Percentiles rank a stretch among this genome's conserved stretches.
These are phyloP conservation scores for Boletus sp. DNA, from an alignment of 1,284 basidiomycete genomes.

Conservation along the genomic window DNA sequence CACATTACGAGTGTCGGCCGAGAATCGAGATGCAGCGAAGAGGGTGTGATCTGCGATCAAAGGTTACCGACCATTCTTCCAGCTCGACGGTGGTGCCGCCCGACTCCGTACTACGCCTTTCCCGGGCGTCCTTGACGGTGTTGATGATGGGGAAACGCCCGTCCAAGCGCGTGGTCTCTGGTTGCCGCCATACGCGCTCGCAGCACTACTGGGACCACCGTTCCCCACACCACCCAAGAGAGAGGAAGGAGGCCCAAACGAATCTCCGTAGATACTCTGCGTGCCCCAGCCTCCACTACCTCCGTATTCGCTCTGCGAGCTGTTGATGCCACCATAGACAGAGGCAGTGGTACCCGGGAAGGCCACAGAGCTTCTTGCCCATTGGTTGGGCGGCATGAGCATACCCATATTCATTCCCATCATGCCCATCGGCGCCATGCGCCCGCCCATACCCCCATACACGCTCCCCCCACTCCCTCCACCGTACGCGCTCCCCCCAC, in stretches of 20 bases:
- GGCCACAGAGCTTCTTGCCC: conserved; percentile 41
- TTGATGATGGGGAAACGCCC: conserved; percentile 15
- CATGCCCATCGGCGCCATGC: conserved; percentile 34
- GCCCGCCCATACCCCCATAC: conserved; percentile 36
- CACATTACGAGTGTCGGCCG: background rate
- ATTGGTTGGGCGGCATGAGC: conserved; percentile 37
- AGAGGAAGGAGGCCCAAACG: conserved; percentile 45
- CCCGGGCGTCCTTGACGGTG: conserved; percentile 15
- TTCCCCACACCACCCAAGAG: conserved; percentile 6
- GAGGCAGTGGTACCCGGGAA: conserved; percentile 47
- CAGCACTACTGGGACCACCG: conserved; percentile 9
- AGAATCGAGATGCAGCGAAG: background rate
- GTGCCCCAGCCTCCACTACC: conserved; percentile 51
- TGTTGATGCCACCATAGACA: conserved; percentile 51
- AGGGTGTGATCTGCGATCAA: background rate
- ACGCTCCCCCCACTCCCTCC: conserved; percentile 37
- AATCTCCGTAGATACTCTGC: conserved; percentile 64
- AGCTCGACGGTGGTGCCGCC: conserved; percentile 30
- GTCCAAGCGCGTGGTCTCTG: conserved; percentile 28
- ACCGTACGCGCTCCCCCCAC: conserved; percentile 35
- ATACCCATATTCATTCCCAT: conserved; percentile 43
- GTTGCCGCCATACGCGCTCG: conserved; percentile 22
- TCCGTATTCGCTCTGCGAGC: conserved; percentile 51
- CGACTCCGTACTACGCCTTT: conserved; percentile 13
- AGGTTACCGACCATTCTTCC: conserved; percentile 28